phyloP scores from a whole-genome alignment of 176 grass and related monocot species.

The Hsuehochloa calcarea region DNA sequence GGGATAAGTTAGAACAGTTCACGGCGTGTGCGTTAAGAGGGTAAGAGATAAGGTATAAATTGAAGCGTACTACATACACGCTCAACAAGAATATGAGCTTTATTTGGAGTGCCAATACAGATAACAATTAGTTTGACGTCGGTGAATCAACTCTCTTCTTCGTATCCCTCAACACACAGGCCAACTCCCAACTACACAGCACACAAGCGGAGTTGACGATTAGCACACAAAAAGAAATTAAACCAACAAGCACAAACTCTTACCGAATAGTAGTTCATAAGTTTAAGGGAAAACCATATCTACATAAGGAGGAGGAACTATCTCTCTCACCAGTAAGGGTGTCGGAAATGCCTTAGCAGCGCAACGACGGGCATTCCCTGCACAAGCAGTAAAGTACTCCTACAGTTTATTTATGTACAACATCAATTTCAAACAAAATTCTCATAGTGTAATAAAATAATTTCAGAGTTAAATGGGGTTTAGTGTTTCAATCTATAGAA shows the following conservation, averaged over 20 bases:
- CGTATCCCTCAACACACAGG: slow-evolving; percentile 60
- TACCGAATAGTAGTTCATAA: neutral
- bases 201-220: slow-evolving; percentile 4
- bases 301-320: neutral
- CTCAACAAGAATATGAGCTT: slow-evolving; percentile 71
- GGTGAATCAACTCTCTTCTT: slow-evolving; percentile 69
- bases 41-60: neutral
- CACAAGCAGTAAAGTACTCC: neutral
- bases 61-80: slow-evolving; percentile 34
- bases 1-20: neutral
- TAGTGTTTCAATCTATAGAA: neutral
- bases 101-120: slow-evolving; percentile 64
- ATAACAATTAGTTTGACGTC: slow-evolving; percentile 71
- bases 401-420: neutral
- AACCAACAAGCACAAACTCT: neutral
- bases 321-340: slow-evolving; percentile 41
- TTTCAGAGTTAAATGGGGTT: neutral
- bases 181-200: slow-evolving; percentile 72
- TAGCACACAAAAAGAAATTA: slow-evolving; percentile 2
- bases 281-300: neutral
- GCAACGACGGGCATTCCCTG: slow-evolving; percentile 77
- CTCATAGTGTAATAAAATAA: neutral
- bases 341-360: slow-evolving; percentile 82
- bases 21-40: neutral
- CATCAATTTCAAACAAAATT: neutral